Percentiles rank a stretch among this genome's conserved stretches.
These are phyloP conservation scores for Alliaria petiolata DNA, from an alignment of 345 rosid species.

Conservation along the genomic window DNA sequence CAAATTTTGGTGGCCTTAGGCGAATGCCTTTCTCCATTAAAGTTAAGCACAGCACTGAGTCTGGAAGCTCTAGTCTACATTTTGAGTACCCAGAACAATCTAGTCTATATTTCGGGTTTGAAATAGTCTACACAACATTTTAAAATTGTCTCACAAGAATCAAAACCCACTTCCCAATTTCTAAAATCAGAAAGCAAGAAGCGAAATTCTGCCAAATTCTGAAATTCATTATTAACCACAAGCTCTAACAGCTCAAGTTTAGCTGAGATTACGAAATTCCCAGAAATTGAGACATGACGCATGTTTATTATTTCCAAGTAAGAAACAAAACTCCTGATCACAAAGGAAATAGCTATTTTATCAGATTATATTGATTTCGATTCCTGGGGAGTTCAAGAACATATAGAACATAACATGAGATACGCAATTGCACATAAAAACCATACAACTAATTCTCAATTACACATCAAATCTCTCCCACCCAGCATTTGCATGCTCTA, in stretches of 20 bases:
- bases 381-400: constrained; percentile 7
- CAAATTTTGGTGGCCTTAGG: too few relatives aligned
- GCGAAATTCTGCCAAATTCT: constrained; percentile 26
- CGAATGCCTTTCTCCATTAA: too few relatives aligned
- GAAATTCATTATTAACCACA: constrained; percentile 14
- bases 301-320: constrained; percentile 23
- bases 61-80: too few relatives aligned
- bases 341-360: not conserved
- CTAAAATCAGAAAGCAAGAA: constrained; percentile 43
- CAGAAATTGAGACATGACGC: too few relatives aligned
- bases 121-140: not conserved
- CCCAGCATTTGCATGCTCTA: constrained; percentile 12
- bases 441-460: not conserved
- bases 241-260: constrained; percentile 18
- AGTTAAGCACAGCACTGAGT: too few relatives aligned
- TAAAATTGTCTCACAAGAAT: constrained; percentile 30
- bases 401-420: not conserved
- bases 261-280: constrained; percentile 2
- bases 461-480: constrained; percentile 1
- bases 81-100: too few relatives aligned
- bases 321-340: constrained; percentile 18
- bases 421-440: not conserved
- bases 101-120: constrained; percentile 5
- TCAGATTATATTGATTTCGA: constrained; percentile 4
- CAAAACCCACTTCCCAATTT: constrained; percentile 53